Evolutionary conservation across 441 rosid genomes (phyloP), one percentile per base, ranked within the genome.

Genomic region (Jatropha multifida): DNA sequence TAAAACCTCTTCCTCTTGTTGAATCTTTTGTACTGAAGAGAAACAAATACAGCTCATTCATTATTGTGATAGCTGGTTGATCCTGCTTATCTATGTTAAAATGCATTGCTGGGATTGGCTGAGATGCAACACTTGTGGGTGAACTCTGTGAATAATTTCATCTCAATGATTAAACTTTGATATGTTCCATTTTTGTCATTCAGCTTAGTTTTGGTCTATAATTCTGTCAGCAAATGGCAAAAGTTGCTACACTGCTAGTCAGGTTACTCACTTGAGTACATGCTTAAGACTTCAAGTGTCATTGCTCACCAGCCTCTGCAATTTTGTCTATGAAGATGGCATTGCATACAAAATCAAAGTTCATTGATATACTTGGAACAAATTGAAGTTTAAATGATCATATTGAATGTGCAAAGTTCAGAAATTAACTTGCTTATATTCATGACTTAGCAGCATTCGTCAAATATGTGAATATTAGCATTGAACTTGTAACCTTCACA

Each of bases 1-100:
- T 96, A 79, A 77, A 69, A 65, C 7, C 48, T 44, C 48, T 44
- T 44, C 71, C 62, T 72, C 51, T 65, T 66, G 54, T 58, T 42
- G 8, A 37, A 70, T 41, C 9, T 60, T 27, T 40, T 5, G 20
- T 20, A 17, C 46, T 17, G 1, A 4, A n/a, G 40, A 41, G 52
- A 20, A 20, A 17, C 69, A 46, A 26, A 46, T 51, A 8, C 60
- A 51, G 69, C 27, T 69, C 17, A 10, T 20, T 2, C 49, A 4
- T 52, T 20, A 14, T 5, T 69, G 27, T 23, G 49, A 62, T 55
- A 54, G 17, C 18, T 23, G 13, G 32, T 48, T 49, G 4, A 17
- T 63, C 46, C 44, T 55, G 52, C 38, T 41, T 54, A 40, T 48
- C 69, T 55, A 62, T 7, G 2, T 64, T 27, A 52, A 13, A 44